phyloP scores from a whole-genome alignment of 345 rosid genomes.

The Rhizophora mangle region DNA sequence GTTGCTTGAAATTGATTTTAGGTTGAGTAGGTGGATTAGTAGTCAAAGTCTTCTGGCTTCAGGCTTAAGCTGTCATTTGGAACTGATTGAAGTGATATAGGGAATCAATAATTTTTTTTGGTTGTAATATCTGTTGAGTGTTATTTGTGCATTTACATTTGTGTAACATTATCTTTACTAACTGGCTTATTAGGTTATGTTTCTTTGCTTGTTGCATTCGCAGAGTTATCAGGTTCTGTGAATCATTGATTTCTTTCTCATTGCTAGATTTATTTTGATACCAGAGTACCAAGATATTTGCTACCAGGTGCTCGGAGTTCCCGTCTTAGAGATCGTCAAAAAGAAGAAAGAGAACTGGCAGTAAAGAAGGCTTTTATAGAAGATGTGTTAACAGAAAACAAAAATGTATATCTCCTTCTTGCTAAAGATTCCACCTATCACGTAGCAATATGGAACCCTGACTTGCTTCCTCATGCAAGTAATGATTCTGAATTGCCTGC shows the following conservation, averaged over 20 bases:
- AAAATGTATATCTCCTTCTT: constrained; percentile 52
- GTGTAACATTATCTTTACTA: background rate
- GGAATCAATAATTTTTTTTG: background rate
- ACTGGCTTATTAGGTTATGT: background rate
- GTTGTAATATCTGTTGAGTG: background rate
- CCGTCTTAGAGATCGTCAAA: constrained; percentile 85
- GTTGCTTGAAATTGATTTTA: no score
- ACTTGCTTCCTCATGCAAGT: constrained; percentile 58
- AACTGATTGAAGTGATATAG: no score
- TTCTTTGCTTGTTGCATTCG: background rate
- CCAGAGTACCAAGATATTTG: constrained; percentile 91
- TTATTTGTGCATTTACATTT: background rate
- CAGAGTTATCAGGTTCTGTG: constrained; percentile 2
- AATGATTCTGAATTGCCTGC: constrained; percentile 43
- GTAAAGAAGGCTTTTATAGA: constrained; percentile 90
- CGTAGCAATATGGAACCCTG: constrained; percentile 79
- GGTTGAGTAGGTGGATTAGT: no score
- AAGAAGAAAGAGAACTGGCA: constrained; percentile 83
- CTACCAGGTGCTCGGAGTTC: constrained; percentile 97
- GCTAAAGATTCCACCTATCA: constrained; percentile 43
- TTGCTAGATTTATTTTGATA: constrained; percentile 22
- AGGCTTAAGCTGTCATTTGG: no score
- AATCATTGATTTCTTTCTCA: constrained; percentile 12
- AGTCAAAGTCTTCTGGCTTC: no score
- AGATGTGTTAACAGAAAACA: constrained; percentile 74